phyloP scores from a whole-genome alignment of 108 stramenopile species.

The Cylindrotheca closterium region DNA sequence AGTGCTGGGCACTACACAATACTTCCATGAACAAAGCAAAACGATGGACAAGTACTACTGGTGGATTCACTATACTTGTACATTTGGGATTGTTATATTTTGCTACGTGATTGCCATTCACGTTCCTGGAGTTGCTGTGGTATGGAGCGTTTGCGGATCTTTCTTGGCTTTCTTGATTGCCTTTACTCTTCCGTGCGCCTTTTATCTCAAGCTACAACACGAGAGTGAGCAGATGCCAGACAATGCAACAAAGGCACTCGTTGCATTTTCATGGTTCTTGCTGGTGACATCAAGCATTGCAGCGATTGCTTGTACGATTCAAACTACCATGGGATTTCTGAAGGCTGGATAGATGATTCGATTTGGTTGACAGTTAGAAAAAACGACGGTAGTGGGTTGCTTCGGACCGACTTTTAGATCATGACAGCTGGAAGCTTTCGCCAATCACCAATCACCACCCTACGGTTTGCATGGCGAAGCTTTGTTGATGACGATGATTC shows the following conservation, averaged over 20 bases:
- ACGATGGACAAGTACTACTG: no score
- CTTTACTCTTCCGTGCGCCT: slow-evolving; percentile 58
- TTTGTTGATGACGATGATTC: no score
- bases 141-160: slow-evolving; percentile 72
- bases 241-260: slow-evolving; percentile 2
- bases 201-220: slow-evolving; percentile 18
- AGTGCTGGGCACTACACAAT: not conserved
- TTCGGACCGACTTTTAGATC: no score
- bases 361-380: no score
- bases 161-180: slow-evolving; percentile 65
- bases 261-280: slow-evolving; percentile 31
- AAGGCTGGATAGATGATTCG: no score
- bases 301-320: slow-evolving; percentile 6
- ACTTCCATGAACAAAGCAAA: not conserved
- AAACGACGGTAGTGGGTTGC: no score
- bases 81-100: slow-evolving; percentile 44
- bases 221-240: no score
- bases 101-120: slow-evolving; percentile 50
- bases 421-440: no score
- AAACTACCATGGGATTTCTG: no score
- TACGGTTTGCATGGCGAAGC: no score
- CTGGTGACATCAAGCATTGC: slow-evolving; percentile 9
- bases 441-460: no score
- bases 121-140: slow-evolving; percentile 64
- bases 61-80: slow-evolving; percentile 45